Base-by-base conservation (phyloP, 768 basidiomycete species). In the Mycena belliarum region DNA sequence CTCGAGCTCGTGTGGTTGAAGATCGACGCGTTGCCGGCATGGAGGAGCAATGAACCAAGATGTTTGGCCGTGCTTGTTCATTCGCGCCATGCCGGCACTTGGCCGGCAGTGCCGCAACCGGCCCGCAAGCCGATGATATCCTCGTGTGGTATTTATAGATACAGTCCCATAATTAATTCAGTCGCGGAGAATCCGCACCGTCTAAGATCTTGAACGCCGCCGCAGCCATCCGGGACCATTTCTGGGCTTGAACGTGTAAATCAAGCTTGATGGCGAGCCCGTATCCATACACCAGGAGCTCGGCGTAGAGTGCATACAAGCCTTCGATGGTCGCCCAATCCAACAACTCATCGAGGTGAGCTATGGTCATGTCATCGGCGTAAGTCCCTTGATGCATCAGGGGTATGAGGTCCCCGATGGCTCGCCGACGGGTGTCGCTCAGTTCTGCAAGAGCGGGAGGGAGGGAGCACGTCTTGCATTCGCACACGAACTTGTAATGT, bases 401-500 rank as follows among this genome's bases (percentile, higher is more conserved):
- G 2, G 57, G 57, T 12, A 58, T 52, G 15, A 58, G 29, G 7
- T 47, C 40, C 11, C 24, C 37, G 16, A 58, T 58, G n/a, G 57
- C 57, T 18, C 38, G 33, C 40, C 57, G 57, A 18, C 57, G 57
- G 26, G 26, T 2, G 47, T 58, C 57, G 32, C 57, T 58, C 37
- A 41, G 35, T 28, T 33, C 38, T 15, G 32, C 29, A 45, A 52
- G 29, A 29, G 29, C 46, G 28, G 41, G 45, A 6, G 40, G 45
- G 24, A 58, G 51, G 6, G 38, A 47, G 40, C 57, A 58, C 16
- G 57, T 58, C 23, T 44, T 21, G 20, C 57, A 58, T 32, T 52
- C 50, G 32, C 57, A 58, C 32, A 52, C 18, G 20, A 58, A 58
- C 45, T 57, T 57, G 56, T 57, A 57, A 23, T 57, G 56, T 33